Evolutionary conservation across 495 filamentous ascomycete genomes (phyloP).

Genomic region (Trichoderma orchidacearum): DNA sequence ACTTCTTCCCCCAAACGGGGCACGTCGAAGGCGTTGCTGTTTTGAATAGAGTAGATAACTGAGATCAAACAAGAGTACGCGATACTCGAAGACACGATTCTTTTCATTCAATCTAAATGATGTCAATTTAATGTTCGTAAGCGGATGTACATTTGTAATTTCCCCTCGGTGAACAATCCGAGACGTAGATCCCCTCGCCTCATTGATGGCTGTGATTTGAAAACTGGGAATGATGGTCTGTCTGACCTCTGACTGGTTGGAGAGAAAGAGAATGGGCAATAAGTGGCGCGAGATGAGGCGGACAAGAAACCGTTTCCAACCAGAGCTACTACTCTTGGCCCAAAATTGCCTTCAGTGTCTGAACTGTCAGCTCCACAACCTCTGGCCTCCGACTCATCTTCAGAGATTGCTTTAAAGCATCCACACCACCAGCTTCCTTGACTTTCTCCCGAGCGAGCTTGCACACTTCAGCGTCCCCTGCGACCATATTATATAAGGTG

Average conservation of each 20-base stretch:
- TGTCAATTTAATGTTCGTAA: background rate
- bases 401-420: slow-evolving; percentile 46
- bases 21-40: slow-evolving; percentile 94
- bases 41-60: slow-evolving; percentile 38
- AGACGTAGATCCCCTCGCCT: too few relatives aligned
- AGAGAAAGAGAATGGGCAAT: background rate
- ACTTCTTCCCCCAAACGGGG: slow-evolving; percentile 96
- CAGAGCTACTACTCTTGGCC: slow-evolving; percentile 13
- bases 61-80: background rate
- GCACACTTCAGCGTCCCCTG: slow-evolving; percentile 36
- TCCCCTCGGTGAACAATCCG: too few relatives aligned
- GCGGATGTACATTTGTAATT: background rate
- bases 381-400: slow-evolving; percentile 49
- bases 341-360: slow-evolving; percentile 47
- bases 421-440: slow-evolving; percentile 37
- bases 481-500: slow-evolving; percentile 51
- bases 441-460: slow-evolving; percentile 31
- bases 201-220: too few relatives aligned
- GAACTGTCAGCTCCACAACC: slow-evolving; percentile 49
- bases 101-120: background rate
- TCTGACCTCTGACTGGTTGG: too few relatives aligned
- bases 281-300: background rate
- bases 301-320: background rate
- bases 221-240: too few relatives aligned
- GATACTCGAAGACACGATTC: background rate